Evolutionary conservation across 129 eudicot genomes (phyloP), one percentile per base, ranked within the genome.

Genomic region (Chrysanthemum seticuspe): DNA sequence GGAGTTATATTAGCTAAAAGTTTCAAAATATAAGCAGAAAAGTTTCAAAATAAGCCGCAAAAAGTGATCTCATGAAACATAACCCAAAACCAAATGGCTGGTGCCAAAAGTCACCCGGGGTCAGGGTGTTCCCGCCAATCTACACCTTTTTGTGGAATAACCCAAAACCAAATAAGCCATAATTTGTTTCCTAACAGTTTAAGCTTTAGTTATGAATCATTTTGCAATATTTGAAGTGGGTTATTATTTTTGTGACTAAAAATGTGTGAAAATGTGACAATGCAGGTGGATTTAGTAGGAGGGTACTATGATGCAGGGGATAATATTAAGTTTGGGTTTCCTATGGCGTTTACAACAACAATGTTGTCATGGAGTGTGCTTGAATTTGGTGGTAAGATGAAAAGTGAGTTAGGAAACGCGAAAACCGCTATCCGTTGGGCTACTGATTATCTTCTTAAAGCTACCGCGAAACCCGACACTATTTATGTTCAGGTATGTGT

Each of bases 241-340:
- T 34, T 61, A 60, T 65, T 45, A 1, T 40, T 53, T 3, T 53
- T 25, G 23, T 56, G 53, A 31, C 27, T 55, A 7, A 62, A 34
- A 15, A 15, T 4, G 12, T 25, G 49, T 55, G 13, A 3, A 13
- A 27, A 23, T 34, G 11, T 34, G 67, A 64, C 14, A 78, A 71
- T 78, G 82, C 68, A 86, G 88, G 82, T 86, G 68, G 91, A 83
- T 81, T 84, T 87, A 47, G 82, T 84, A 1, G 91, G 91, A 13
- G 91, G 91, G 27, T 87, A 87, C 66, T 81, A 87, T 62, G 91
- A 86, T 15, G 88, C 91, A 27, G 91, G 90, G 0, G 90, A 86
- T 50, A 86, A 86, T 62, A 34, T 86, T 2, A 86, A 86, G 74
- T 86, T 80, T 81, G 85, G 76, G 51, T 86, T 86, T 67, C 91